Percentiles rank a stretch among this genome's conserved stretches.
These are phyloP conservation scores for Paramecium pentaurelia DNA, from an alignment of 73 alveolate genomes.

Conservation along the genomic window DNA sequence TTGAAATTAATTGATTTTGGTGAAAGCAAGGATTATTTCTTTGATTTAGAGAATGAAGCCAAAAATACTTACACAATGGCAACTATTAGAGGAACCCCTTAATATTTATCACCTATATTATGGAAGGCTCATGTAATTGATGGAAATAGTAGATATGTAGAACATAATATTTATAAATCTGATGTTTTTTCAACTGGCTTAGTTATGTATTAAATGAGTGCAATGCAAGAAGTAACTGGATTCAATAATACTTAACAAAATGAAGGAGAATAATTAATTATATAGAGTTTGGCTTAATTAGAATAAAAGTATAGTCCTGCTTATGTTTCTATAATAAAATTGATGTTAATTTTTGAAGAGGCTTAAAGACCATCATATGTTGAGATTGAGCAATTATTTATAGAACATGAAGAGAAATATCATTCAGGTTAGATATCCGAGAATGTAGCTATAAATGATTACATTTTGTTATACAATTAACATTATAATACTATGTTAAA, in stretches of 20 bases:
- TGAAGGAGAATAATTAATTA: conserved; percentile 89
- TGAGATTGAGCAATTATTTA: conserved; percentile 79
- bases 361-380: conserved; percentile 91
- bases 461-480: conserved; percentile 31
- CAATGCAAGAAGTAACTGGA: conserved; percentile 94
- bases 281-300: conserved; percentile 74
- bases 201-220: conserved; percentile 85
- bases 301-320: conserved; percentile 68
- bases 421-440: background rate
- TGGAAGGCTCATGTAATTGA: conserved; percentile 97
- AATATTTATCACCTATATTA: conserved; percentile 89
- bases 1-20: conserved; percentile 95
- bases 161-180: conserved; percentile 92
- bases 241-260: conserved; percentile 81
- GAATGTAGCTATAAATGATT: conserved; percentile 46
- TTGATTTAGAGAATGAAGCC: conserved; percentile 91
- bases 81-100: conserved; percentile 97
- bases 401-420: conserved; percentile 67
- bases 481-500: conserved; percentile 12
- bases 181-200: conserved; percentile 96
- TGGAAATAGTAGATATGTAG: conserved; percentile 91
- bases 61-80: conserved; percentile 85
- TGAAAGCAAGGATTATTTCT: conserved; percentile 92
- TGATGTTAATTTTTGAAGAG: conserved; percentile 92
- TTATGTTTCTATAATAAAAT: conserved; percentile 72